Evolutionary conservation across 805 yeast genomes (phyloP), one percentile per base, ranked within the genome.

Genomic region (Hanseniaspora mollemarum): DNA sequence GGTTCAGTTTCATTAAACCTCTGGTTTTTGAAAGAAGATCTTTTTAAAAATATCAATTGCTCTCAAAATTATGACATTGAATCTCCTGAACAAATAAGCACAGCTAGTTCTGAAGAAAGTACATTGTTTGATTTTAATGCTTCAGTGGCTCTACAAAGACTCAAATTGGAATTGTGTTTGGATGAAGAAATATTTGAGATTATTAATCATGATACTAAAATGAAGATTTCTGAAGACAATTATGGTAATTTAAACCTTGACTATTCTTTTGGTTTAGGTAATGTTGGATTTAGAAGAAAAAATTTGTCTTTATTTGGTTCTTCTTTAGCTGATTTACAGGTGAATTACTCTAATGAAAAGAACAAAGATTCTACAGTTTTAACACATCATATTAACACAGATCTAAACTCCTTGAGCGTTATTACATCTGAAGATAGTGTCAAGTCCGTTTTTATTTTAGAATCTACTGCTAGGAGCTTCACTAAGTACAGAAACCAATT

Each of bases 101-200:
- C 18, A 15, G 18, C 5, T 19, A 5, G 4, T 22, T 38, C 40
- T 8, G 15, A 21, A 9, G 28, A 21, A 38, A 38, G 18, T 24
- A 21, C 24, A 10, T 39, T 39, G 32, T 4, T 25, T 8, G 21
- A 16, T n/a, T 25, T 39, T 16, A 32, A 39, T 25, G 18, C 43
- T 5, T 21, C 21, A 9, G 21, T 29, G 3, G 13, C 35, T 21
- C 15, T 40, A 2, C 33, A 48, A 19, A 40, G 33, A 32, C 22
- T 48, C 1, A 48, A 40, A 33, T 12, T 48, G 3, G 51, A 48
- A 6, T 19, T 48, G 16, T 36, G 28, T 33, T 18, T 48, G 18
- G 51, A 48, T 29, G 33, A 48, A 15, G 33, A 48, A 28, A 15
- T 25, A 3, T 40, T 48, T 12, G 51, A 48, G 15, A 28, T 48